Conservation (phyloP, 225 moss, liverwort and hornwort genomes). For the Straminergon stramineum region DNA sequence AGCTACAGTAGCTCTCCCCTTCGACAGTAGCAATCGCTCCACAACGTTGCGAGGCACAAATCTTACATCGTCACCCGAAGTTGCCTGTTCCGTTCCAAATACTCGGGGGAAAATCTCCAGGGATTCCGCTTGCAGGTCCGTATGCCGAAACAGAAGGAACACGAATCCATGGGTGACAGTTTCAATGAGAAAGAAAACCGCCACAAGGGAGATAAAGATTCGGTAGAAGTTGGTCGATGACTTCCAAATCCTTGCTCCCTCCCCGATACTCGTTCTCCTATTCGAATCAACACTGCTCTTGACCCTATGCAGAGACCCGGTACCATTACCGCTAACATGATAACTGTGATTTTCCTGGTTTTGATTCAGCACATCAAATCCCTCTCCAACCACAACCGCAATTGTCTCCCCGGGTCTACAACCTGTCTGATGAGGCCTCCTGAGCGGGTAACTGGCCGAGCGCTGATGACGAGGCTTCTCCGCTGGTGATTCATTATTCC, state of each 20-base stretch:
- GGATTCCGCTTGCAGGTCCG: conserved; percentile 30
- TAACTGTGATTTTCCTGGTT: neutral
- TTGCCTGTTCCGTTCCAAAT: neutral
- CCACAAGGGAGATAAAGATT: conserved; percentile 19
- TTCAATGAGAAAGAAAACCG: conserved; percentile 5
- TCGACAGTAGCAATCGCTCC: conserved; percentile 40
- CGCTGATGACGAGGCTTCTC: conserved; percentile 21
- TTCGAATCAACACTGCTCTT: neutral
- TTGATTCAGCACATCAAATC: neutral
- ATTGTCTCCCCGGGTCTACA: neutral
- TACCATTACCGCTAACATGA: neutral
- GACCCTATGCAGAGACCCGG: neutral
- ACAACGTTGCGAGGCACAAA: conserved; percentile 33
- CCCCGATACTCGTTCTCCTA: conserved; percentile 10
- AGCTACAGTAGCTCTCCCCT: conserved; percentile 35
- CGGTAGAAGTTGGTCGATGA: conserved; percentile 7
- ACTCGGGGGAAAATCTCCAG: conserved; percentile 25
- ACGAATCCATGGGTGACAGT: conserved; percentile 27
- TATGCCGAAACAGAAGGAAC: conserved; percentile 20
- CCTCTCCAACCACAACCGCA: neutral
- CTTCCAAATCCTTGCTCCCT: conserved; percentile 18
- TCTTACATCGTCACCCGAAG: conserved; percentile 3
- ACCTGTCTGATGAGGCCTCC: conserved; percentile 18
- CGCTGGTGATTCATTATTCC: neutral
- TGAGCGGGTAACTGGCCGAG: conserved; percentile 9